These are phyloP conservation scores for Akanthomyces muscarius DNA, from an alignment of 2,329 filamentous ascomycete genomes.

Conservation along the genomic window DNA sequence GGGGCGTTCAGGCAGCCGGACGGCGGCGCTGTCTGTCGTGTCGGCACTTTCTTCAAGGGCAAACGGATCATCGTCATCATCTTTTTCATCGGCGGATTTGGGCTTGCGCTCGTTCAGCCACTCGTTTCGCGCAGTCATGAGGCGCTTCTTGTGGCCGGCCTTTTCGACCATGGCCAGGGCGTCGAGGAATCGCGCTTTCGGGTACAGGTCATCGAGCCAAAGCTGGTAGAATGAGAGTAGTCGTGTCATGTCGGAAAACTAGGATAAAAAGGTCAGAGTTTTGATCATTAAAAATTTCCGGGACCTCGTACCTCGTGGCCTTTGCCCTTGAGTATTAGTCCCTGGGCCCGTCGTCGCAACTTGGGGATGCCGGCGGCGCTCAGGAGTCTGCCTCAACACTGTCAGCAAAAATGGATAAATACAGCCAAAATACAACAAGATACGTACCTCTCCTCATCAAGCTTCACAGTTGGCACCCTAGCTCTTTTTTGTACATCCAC, in stretches of 20 bases:
- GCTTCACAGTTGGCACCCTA: conserved; percentile 69
- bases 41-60: not conserved
- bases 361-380: conserved; percentile 80
- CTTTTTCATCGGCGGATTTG: conserved; percentile 33
- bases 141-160: conserved; percentile 75
- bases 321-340: conserved; percentile 82
- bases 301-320: conserved; percentile 71
- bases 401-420: not conserved
- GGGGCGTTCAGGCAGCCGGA: conserved; percentile 26
- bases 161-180: conserved; percentile 90
- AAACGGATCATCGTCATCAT: conserved; percentile 26
- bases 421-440: not conserved
- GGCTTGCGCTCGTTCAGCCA: conserved; percentile 80
- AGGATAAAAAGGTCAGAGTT: not conserved
- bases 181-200: conserved; percentile 89
- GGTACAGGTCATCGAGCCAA: conserved; percentile 95
- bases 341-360: conserved; percentile 65
- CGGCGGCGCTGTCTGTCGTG: conserved; percentile 7
- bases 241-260: conserved; percentile 80
- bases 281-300: no score
- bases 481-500: conserved; percentile 76
- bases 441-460: conserved; percentile 71
- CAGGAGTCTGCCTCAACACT: conserved; percentile 56
- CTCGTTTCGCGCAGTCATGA: conserved; percentile 69
- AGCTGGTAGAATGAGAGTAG: conserved; percentile 89